Evolutionary conservation across 2,329 filamentous ascomycete species (phyloP).

Genomic region (Colletotrichum plurivorum): DNA sequence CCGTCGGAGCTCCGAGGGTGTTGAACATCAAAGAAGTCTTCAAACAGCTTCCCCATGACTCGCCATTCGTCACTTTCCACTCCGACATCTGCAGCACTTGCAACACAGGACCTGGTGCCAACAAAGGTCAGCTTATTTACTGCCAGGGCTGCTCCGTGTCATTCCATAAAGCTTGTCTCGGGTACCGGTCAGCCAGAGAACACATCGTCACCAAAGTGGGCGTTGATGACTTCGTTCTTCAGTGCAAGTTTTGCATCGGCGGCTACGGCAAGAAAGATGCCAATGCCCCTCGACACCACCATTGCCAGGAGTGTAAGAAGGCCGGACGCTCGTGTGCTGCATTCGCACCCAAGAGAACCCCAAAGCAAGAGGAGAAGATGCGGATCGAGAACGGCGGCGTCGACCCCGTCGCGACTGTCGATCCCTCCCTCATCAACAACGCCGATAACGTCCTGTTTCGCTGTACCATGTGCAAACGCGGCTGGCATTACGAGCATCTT

Average conservation of each 20-base stretch:
- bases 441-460: constrained; percentile 84
- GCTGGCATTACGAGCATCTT: constrained; percentile 88
- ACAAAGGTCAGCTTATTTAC: constrained; percentile 80
- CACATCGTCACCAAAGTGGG: constrained; percentile 91
- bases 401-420: constrained; percentile 80
- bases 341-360: constrained; percentile 80
- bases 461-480: constrained; percentile 82
- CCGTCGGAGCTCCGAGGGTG: constrained; percentile 64
- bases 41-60: constrained; percentile 69
- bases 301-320: constrained; percentile 79
- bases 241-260: constrained; percentile 89
- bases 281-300: constrained; percentile 77
- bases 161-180: constrained; percentile 88
- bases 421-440: constrained; percentile 79
- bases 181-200: constrained; percentile 80
- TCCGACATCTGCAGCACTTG: constrained; percentile 81
- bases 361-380: constrained; percentile 86
- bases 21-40: constrained; percentile 83
- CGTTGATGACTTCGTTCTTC: constrained; percentile 84
- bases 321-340: constrained; percentile 79
- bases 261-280: constrained; percentile 76
- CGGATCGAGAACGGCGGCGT: constrained; percentile 83
- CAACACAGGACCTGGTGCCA: constrained; percentile 63
- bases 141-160: constrained; percentile 92
- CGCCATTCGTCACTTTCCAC: constrained; percentile 80